Conservation (phyloP, 2,329 filamentous ascomycete species). For the Aphanoascus verrucosus region DNA sequence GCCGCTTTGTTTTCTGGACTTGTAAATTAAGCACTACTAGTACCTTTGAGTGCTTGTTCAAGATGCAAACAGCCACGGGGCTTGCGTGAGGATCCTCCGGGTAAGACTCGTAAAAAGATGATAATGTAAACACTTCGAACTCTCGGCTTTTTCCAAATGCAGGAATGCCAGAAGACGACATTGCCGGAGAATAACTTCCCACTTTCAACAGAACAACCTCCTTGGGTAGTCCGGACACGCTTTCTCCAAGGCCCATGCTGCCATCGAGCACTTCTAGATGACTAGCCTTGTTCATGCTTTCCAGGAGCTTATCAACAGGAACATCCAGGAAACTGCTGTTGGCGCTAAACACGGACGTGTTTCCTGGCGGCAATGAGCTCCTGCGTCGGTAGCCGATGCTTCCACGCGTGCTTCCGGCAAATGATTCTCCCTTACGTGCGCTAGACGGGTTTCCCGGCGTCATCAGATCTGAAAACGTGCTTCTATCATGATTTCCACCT, state of each 20-base stretch:
- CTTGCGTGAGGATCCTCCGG: conserved; percentile 25
- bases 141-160: conserved; percentile 20
- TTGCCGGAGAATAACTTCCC: conserved; percentile 53
- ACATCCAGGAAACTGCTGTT: conserved; percentile 56
- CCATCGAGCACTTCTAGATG: conserved; percentile 55
- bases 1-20: conserved; percentile 29
- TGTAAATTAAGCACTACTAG: conserved; percentile 57
- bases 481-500: conserved; percentile 70
- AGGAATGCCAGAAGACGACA: conserved; percentile 23
- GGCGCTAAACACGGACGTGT: conserved; percentile 36
- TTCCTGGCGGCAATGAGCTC: conserved; percentile 46
- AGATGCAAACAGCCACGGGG: conserved; percentile 48
- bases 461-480: conserved; percentile 64
- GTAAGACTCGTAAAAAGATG: conserved; percentile 33
- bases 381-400: conserved; percentile 48
- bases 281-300: conserved; percentile 53
- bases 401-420: conserved; percentile 55
- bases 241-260: conserved; percentile 61
- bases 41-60: conserved; percentile 57
- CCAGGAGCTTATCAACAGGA: conserved; percentile 58
- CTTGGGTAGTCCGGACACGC: conserved; percentile 59
- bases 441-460: conserved; percentile 35
- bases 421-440: conserved; percentile 58
- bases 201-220: conserved; percentile 64
- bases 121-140: conserved; percentile 53